Evolutionary conservation across 805 yeast genomes (phyloP).

Genomic region (Deakozyma indianensis): DNA sequence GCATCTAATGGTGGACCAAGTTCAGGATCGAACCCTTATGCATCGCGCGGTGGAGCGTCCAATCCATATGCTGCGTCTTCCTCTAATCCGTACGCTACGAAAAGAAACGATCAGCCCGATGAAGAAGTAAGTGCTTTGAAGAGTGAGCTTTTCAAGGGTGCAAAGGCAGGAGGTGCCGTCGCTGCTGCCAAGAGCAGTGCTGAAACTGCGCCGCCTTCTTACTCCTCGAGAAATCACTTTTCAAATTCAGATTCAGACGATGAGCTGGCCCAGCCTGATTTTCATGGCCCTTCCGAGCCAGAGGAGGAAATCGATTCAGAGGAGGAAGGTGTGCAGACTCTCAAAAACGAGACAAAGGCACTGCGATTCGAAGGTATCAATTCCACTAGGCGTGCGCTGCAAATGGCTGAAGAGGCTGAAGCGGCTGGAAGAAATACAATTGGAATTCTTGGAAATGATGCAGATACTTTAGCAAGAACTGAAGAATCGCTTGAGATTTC

Average conservation of each 20-base stretch:
- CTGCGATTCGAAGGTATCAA: slow-evolving; percentile 79
- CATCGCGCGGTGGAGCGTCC: background rate
- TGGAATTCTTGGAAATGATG: slow-evolving; percentile 89
- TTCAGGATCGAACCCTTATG: background rate
- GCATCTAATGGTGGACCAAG: background rate
- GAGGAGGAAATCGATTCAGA: slow-evolving; percentile 24
- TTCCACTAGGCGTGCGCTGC: slow-evolving; percentile 70
- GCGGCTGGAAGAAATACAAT: slow-evolving; percentile 65
- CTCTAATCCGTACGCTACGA: slow-evolving; percentile 3
- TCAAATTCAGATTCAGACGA: slow-evolving; percentile 9
- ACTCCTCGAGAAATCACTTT: background rate
- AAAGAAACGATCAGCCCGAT: background rate
- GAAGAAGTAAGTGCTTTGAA: background rate
- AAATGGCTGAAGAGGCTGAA: slow-evolving; percentile 58
- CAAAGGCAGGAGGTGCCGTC: slow-evolving; percentile 2
- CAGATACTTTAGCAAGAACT: slow-evolving; percentile 67
- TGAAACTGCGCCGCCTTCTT: background rate
- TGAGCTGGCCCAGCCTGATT: slow-evolving; percentile 13
- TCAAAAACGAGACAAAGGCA: slow-evolving; percentile 69
- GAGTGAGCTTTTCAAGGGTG: slow-evolving; percentile 17
- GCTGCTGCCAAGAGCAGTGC: background rate
- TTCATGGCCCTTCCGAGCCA: slow-evolving; percentile 5
- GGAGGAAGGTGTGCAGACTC: slow-evolving; percentile 79
- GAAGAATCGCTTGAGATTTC: slow-evolving; percentile 68
- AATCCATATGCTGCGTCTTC: background rate